Conservation (phyloP, 495 filamentous ascomycete species). For the Pyrenopolyporus hunteri region DNA sequence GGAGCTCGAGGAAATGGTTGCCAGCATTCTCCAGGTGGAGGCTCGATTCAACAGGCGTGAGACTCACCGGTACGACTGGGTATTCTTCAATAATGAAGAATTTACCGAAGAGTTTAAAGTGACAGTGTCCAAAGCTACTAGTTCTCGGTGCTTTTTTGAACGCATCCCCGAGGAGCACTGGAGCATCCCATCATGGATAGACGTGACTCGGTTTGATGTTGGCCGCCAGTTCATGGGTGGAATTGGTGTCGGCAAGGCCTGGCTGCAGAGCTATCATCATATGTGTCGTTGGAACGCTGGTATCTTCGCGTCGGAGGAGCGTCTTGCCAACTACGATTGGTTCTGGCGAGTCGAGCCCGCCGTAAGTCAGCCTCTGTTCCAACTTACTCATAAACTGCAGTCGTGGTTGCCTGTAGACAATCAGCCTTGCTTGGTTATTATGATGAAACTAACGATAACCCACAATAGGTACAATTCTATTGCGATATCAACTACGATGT, state of each 20-base stretch:
- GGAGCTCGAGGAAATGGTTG: constrained; percentile 82
- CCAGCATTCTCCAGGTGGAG: constrained; percentile 77
- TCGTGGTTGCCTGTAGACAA: neutral
- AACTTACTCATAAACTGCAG: neutral
- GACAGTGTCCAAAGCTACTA: constrained; percentile 70
- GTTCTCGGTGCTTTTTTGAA: constrained; percentile 77
- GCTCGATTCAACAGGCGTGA: constrained; percentile 77
- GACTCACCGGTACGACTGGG: constrained; percentile 80
- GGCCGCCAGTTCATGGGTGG: constrained; percentile 58
- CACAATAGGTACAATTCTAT: constrained; percentile 60
- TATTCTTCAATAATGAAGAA: constrained; percentile 80
- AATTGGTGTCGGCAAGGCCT: constrained; percentile 61
- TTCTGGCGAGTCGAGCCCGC: constrained; percentile 78
- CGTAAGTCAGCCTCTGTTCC: constrained; percentile 40
- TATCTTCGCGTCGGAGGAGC: constrained; percentile 73
- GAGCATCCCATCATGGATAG: constrained; percentile 73
- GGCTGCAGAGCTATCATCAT: constrained; percentile 66
- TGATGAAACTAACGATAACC: constrained; percentile 8
- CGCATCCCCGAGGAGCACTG: constrained; percentile 72
- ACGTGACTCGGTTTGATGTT: constrained; percentile 61
- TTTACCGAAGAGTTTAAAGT: constrained; percentile 78
- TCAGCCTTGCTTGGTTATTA: neutral
- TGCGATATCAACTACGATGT: constrained; percentile 75
- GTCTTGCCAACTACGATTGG: constrained; percentile 71
- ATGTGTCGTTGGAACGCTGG: constrained; percentile 81